Conservation (phyloP, 2,329 filamentous ascomycete species). For the Xylariaceae sp. region DNA sequence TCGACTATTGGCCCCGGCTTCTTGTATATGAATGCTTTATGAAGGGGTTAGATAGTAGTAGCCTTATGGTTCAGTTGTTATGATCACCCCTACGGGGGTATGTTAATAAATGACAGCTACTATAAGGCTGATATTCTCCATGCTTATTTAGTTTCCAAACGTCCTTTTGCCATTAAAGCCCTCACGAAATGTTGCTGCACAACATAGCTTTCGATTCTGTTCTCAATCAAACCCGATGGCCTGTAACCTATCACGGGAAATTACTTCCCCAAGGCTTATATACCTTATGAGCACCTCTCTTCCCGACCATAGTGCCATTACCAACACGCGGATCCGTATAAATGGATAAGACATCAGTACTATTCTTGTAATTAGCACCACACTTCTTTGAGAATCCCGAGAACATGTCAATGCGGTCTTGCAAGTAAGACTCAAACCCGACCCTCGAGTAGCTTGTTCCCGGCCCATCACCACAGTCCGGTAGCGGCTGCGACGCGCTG, state of each 20-base stretch:
- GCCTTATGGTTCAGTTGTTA: too few species aligned
- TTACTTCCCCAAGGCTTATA: conserved; percentile 15
- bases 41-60: too few species aligned
- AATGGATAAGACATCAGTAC: conserved; percentile 27
- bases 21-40: too few species aligned
- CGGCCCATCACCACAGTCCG: conserved; percentile 41
- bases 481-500: conserved; percentile 39
- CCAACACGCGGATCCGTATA: conserved; percentile 24
- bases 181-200: neutral
- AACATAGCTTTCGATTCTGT: neutral
- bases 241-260: neutral
- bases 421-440: conserved; percentile 38
- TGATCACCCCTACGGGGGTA: too few species aligned
- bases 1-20: too few species aligned
- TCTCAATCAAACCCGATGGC: neutral
- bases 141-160: neutral
- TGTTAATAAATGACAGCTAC: too few species aligned
- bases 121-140: too few species aligned
- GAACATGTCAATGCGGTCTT: conserved; percentile 36
- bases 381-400: conserved; percentile 40
- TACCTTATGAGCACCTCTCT: conserved; percentile 17
- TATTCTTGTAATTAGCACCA: conserved; percentile 28
- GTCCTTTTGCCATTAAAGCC: too few species aligned
- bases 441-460: conserved; percentile 40
- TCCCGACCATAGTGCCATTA: conserved; percentile 29